Conservation (phyloP, 306 rosid genomes). For the Lupinus albus region DNA sequence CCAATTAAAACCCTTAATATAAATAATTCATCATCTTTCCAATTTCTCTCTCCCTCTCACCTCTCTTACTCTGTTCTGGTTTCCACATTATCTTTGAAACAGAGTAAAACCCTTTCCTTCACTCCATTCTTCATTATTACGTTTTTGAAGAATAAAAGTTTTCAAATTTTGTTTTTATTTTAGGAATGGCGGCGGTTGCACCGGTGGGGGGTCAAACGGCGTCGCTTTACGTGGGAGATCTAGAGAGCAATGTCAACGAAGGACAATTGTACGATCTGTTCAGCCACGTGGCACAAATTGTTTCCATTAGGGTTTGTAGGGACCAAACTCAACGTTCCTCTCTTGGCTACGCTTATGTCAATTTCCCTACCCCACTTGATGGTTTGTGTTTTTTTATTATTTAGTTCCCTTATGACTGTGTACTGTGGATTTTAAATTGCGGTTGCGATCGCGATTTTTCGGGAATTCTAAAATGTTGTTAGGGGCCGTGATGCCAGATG, state of each 20-base stretch:
- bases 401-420: too few relatives aligned
- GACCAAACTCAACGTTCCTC: constrained; percentile 66
- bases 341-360: constrained; percentile 90
- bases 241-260: constrained; percentile 66
- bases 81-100: too few relatives aligned
- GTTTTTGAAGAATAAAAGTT: not conserved
- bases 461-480: too few relatives aligned
- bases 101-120: not conserved
- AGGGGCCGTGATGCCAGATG: too few relatives aligned
- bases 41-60: too few relatives aligned
- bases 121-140: too few relatives aligned
- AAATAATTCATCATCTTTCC: too few relatives aligned
- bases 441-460: too few relatives aligned
- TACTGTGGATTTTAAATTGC: too few relatives aligned
- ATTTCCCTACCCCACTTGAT: constrained; percentile 57
- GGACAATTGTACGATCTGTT: constrained; percentile 72
- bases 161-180: too few relatives aligned
- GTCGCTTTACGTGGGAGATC: constrained; percentile 83
- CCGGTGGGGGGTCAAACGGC: not conserved
- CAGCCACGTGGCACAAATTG: constrained; percentile 52
- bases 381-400: constrained; percentile 50
- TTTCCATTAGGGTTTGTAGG: constrained; percentile 79
- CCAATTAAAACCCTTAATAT: too few relatives aligned
- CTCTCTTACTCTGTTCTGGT: too few relatives aligned
- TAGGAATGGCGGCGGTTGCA: not conserved